Evolutionary conservation across 345 rosid species (phyloP).

Genomic region (Cardiospermum halicacabum): DNA sequence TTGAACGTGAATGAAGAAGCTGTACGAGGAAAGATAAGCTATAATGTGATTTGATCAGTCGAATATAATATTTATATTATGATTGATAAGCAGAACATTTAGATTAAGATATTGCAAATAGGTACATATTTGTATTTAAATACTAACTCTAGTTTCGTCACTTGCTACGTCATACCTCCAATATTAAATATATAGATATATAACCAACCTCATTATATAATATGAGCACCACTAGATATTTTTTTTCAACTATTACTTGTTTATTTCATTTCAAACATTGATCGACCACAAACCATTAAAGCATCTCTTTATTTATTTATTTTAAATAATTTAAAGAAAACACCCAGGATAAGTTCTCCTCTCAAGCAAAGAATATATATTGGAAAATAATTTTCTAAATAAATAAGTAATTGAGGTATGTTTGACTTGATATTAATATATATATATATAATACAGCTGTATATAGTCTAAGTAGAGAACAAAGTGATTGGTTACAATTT

Average conservation of each 20-base stretch:
- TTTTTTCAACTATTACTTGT: not conserved
- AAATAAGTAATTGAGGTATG: not conserved
- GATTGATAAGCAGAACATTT: constrained; percentile 7
- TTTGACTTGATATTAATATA: no score
- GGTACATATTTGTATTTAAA: constrained; percentile 5
- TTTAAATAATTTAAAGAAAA: not conserved
- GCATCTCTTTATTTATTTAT: not conserved
- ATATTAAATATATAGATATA: no score
- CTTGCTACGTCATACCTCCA: constrained; percentile 31
- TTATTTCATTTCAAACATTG: not conserved
- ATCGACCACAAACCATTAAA: not conserved
- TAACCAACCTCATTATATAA: no score
- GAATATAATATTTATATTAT: constrained; percentile 26
- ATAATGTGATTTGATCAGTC: constrained; percentile 12
- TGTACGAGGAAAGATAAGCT: not conserved
- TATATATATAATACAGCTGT: no score
- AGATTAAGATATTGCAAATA: constrained; percentile 15
- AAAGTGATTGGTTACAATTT: constrained; percentile 7
- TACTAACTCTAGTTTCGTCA: constrained; percentile 31
- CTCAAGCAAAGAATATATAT: constrained; percentile 5
- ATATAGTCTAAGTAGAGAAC: no score
- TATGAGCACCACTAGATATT: not conserved
- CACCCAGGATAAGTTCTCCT: not conserved
- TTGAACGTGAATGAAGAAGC: no score
- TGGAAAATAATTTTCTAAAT: not conserved